These are phyloP conservation scores for Pseudoturritis turrita DNA, from an alignment of 345 rosid genomes.

Conservation along the genomic window DNA sequence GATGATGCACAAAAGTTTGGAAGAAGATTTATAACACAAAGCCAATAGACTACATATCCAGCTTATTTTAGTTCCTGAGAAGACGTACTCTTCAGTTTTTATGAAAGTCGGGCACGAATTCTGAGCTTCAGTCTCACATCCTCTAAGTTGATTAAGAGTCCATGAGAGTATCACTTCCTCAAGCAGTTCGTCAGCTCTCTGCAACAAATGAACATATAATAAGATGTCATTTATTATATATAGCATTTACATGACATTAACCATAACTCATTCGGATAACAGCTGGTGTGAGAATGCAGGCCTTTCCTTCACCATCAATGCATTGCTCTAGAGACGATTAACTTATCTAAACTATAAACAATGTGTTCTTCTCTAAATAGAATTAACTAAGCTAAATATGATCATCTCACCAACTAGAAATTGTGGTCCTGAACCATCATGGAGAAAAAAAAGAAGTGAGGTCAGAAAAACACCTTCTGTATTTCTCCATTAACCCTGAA, in stretches of 20 bases:
- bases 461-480: conserved; percentile 61
- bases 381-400: not conserved
- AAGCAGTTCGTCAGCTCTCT: conserved; percentile 93
- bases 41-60: conserved; percentile 6
- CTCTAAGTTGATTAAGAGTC: conserved; percentile 68
- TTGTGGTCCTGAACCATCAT: conserved; percentile 2
- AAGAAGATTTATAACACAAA: conserved; percentile 6
- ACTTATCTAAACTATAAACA: not conserved
- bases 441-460: not conserved
- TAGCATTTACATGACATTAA: conserved; percentile 13
- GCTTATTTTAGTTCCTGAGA: conserved; percentile 1
- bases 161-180: conserved; percentile 86
- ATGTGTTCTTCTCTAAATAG: not conserved
- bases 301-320: not conserved
- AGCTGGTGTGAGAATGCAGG: not conserved
- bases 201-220: conserved; percentile 29
- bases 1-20: not conserved
- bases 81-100: conserved; percentile 74
- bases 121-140: conserved; percentile 24
- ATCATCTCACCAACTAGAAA: too few species aligned
- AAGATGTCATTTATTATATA: conserved; percentile 17
- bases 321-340: not conserved
- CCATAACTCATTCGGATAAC: not conserved
- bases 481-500: conserved; percentile 82
- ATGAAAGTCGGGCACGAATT: conserved; percentile 68